phyloP scores from a whole-genome alignment of 768 basidiomycete species.

The Sarcomyxa edulis region DNA sequence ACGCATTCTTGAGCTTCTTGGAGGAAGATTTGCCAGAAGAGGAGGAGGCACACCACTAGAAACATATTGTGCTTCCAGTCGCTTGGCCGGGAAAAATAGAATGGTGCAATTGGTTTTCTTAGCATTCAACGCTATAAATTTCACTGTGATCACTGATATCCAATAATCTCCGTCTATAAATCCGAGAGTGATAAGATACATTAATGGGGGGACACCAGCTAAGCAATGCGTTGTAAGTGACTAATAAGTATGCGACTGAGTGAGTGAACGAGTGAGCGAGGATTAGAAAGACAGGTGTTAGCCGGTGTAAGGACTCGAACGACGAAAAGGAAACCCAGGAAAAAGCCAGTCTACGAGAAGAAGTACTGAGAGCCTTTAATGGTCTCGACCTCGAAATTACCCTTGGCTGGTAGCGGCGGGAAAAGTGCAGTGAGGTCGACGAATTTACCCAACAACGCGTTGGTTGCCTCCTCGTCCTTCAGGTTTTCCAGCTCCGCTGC shows the following conservation, averaged over 20 bases:
- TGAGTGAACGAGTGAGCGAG: no score
- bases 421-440: conserved; percentile 70
- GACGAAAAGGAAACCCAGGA: no score
- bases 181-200: no score
- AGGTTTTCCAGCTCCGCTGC: conserved; percentile 16
- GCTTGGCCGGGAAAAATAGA: background rate
- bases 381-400: conserved; percentile 75
- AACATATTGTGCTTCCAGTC: background rate
- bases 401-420: conserved; percentile 80
- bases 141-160: no score
- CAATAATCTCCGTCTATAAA: no score
- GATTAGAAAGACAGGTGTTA: no score
- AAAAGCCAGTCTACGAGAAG: conserved; percentile 86
- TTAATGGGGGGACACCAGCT: no score
- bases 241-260: no score
- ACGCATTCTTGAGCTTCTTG: conserved; percentile 74
- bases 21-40: conserved; percentile 60
- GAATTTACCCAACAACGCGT: conserved; percentile 50
- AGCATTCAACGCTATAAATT: no score
- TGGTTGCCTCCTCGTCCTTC: conserved; percentile 17
- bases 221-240: no score
- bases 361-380: conserved; percentile 88
- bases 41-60: conserved; percentile 26
- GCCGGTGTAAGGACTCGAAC: no score
- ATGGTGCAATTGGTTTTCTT: no score